Conservation (phyloP, 2,329 filamentous ascomycete genomes). For the Pseudogymnoascus destructans region DNA sequence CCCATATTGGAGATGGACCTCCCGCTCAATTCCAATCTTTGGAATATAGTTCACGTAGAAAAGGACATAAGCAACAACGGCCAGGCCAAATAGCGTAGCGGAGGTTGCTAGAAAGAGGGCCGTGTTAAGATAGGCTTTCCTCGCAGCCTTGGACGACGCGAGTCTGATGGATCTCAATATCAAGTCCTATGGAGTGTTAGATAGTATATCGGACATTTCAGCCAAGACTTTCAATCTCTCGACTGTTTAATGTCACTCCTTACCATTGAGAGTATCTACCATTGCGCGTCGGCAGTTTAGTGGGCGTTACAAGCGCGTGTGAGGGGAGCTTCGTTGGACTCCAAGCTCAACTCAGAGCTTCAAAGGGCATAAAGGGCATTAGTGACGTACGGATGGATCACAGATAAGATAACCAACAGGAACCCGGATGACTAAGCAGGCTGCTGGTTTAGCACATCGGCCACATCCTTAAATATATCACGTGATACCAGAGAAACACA, state of each 20-base stretch:
- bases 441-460: neutral
- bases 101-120: conserved; percentile 32
- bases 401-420: neutral
- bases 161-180: conserved; percentile 40
- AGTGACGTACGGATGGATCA: neutral
- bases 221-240: neutral
- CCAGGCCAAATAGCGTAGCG: conserved; percentile 41
- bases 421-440: neutral
- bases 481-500: neutral
- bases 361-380: neutral
- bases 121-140: conserved; percentile 49
- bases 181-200: conserved; percentile 31
- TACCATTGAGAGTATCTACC: neutral
- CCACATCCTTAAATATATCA: neutral
- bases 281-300: neutral
- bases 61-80: conserved; percentile 46
- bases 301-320: neutral
- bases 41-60: conserved; percentile 61
- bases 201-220: neutral
- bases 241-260: neutral
- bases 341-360: conserved; percentile 6
- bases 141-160: conserved; percentile 47
- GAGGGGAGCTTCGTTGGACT: neutral
- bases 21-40: conserved; percentile 46
- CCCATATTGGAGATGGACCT: conserved; percentile 55